These are phyloP conservation scores for Forsythia viridissima DNA, from an alignment of 257 asterid species.

Conservation along the genomic window DNA sequence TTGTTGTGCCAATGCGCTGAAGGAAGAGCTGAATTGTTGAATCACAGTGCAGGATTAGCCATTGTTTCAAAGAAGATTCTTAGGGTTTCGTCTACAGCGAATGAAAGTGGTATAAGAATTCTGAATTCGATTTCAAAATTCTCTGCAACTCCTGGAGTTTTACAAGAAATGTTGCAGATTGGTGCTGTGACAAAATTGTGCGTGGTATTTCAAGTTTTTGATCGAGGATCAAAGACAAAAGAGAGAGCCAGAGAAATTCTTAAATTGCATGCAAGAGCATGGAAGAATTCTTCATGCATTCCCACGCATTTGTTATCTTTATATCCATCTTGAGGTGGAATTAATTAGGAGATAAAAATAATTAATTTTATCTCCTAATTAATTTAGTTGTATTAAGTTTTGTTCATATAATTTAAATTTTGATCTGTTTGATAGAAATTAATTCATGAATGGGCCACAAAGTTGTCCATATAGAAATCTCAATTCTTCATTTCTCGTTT, in stretches of 20 bases:
- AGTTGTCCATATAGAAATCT: not conserved
- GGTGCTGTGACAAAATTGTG: conserved; percentile 48
- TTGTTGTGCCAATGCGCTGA: conserved; percentile 46
- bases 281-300: conserved; percentile 46
- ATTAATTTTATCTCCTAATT: not conserved
- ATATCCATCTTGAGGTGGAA: conserved; percentile 24
- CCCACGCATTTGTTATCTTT: conserved; percentile 24
- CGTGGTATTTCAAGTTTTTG: conserved; percentile 39
- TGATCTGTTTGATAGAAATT: not conserved
- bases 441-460: not conserved
- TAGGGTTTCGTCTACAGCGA: conserved; percentile 45
- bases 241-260: conserved; percentile 50
- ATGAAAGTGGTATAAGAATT: conserved; percentile 44
- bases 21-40: conserved; percentile 46
- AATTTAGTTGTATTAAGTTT: not conserved
- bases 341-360: not conserved
- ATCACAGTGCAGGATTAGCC: conserved; percentile 47
- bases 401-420: not conserved
- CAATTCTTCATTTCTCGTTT: not conserved
- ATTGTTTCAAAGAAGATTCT: conserved; percentile 47
- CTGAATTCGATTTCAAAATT: conserved; percentile 37
- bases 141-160: conserved; percentile 32
- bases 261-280: conserved; percentile 37
- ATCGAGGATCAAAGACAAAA: conserved; percentile 38
- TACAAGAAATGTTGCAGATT: conserved; percentile 48